Base-by-base conservation (phyloP, 2,329 filamentous ascomycete genomes). In the Diaporthe sp. region DNA sequence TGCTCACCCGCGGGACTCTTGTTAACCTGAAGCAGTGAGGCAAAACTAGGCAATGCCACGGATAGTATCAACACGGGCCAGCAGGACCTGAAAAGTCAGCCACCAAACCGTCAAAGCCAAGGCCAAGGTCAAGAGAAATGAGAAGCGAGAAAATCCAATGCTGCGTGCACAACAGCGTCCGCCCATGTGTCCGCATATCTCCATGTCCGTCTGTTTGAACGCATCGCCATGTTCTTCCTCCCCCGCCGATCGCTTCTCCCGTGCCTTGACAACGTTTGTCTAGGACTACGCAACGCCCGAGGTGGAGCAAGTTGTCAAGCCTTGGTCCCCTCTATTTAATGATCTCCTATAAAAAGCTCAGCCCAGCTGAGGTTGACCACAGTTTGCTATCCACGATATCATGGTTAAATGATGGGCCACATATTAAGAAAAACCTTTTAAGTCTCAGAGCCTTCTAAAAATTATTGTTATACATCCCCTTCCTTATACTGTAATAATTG, bases 21-120 rank as follows among this genome's bases (percentile, higher is more conserved):
- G 37, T 55, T 74, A 62, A 76, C 46, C 46, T 22, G 49, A 42
- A 70, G 65, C 46, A 70, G 75, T 2, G n/a, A 74, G 61, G 44
- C 68, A 22, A 58, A 44, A 53, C 46, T 25, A 9, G 28, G 25
- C 7, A 22, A n/a, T 65, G 73, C 31, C 12, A 37, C 62, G 22
- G 49, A 58, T 34, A 42, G 53, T 39, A 31, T 28, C 46, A 42
- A 25, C 13, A 2, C 34, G 25, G 57, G 28, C 19, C n/a, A 22
- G 7, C 75, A 65, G 28, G 62, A 71, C 34, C 49, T 39, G 62
- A 65, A 5, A 31, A 31, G 44, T 13, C 46, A 58, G 61, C 62
- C 57, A 28, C 22, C 60, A 44, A 37, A 55, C 8, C 22, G 12
- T 46, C 22, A 28, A 8, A n/a, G 17, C 9, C 72, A 65, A 31